These are phyloP conservation scores for Actinomortierella wolfii DNA, from an alignment of 371 early-diverging fungal genomes.

Conservation along the genomic window DNA sequence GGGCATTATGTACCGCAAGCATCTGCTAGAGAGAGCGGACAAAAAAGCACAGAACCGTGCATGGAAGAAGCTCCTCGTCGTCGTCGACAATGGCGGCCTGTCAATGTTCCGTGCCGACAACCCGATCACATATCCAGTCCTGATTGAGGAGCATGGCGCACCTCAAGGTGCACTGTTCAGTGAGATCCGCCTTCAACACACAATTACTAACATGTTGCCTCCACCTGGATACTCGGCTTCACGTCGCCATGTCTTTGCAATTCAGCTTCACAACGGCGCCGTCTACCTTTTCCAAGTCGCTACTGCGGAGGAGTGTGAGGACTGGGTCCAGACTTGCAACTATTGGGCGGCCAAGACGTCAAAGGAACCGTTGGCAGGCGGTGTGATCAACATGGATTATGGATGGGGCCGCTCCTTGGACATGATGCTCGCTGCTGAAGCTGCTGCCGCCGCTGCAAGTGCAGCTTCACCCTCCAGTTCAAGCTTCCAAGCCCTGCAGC, in stretches of 20 bases:
- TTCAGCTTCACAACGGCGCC: slow-evolving; percentile 78
- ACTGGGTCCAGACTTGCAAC: slow-evolving; percentile 87
- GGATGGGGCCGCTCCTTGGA: slow-evolving; percentile 81
- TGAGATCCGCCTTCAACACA: slow-evolving; percentile 71
- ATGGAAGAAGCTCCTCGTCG: slow-evolving; percentile 82
- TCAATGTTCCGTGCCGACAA: slow-evolving; percentile 76
- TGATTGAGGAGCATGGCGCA: slow-evolving; percentile 8
- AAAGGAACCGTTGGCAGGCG: slow-evolving; percentile 85
- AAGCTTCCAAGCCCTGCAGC: background rate
- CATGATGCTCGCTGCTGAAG: slow-evolving; percentile 3
- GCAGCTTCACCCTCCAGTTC: background rate
- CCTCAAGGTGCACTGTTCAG: slow-evolving; percentile 36
- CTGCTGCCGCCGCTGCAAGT: background rate
- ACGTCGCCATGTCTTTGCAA: slow-evolving; percentile 80
- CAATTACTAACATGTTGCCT: slow-evolving; percentile 75
- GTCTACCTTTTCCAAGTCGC: slow-evolving; percentile 81
- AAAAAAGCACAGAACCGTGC: slow-evolving; percentile 80
- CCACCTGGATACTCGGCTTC: slow-evolving; percentile 79
- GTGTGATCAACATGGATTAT: slow-evolving; percentile 84
- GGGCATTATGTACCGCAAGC: slow-evolving; percentile 85
- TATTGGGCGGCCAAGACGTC: slow-evolving; percentile 89
- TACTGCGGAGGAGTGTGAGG: slow-evolving; percentile 62
- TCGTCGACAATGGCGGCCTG: slow-evolving; percentile 74
- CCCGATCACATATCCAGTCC: slow-evolving; percentile 10
- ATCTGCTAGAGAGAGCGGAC: slow-evolving; percentile 74